Evolutionary conservation across 208 protist genomes (phyloP).

Genomic region (Leishmania martiniquensis): DNA sequence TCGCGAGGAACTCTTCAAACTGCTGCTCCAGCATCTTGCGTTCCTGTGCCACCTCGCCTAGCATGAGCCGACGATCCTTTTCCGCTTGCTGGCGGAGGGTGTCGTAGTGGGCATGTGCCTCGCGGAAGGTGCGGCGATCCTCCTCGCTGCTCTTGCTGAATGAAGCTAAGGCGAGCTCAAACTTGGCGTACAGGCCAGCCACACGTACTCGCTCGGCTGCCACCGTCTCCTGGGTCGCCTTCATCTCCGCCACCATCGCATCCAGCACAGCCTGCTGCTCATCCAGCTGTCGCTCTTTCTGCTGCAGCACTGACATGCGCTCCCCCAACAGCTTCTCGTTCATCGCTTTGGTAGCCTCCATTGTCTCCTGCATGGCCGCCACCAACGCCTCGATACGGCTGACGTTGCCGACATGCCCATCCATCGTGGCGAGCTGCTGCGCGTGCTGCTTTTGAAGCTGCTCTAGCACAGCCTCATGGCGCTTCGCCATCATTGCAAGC

Average conservation of each 20-base stretch:
- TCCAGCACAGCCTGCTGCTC: constrained; percentile 63
- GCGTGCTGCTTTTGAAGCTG: constrained; percentile 61
- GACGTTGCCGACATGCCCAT: constrained; percentile 66
- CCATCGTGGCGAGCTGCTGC: constrained; percentile 55
- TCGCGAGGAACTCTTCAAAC: constrained; percentile 78
- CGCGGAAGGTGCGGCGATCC: constrained; percentile 68
- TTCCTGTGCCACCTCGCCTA: constrained; percentile 80
- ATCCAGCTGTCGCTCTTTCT: constrained; percentile 58
- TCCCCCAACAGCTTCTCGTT: constrained; percentile 73
- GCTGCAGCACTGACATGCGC: constrained; percentile 49
- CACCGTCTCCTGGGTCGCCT: constrained; percentile 55
- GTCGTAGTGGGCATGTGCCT: constrained; percentile 74
- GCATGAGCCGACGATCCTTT: constrained; percentile 77
- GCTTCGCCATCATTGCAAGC: constrained; percentile 68
- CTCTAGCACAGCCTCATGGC: constrained; percentile 61
- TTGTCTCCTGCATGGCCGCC: constrained; percentile 57
- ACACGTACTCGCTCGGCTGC: constrained; percentile 73
- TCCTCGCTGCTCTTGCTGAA: constrained; percentile 77
- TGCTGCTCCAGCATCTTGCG: constrained; percentile 85
- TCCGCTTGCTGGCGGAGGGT: constrained; percentile 84
- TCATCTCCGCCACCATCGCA: constrained; percentile 67
- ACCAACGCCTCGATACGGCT: constrained; percentile 67
- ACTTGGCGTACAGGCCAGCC: constrained; percentile 69
- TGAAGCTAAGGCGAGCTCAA: constrained; percentile 70
- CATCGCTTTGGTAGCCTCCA: constrained; percentile 70